Percentiles rank a stretch among this genome's conserved stretches.
phyloP scores from a whole-genome alignment of 345 rosid genomes.

The Linum lewisii region DNA sequence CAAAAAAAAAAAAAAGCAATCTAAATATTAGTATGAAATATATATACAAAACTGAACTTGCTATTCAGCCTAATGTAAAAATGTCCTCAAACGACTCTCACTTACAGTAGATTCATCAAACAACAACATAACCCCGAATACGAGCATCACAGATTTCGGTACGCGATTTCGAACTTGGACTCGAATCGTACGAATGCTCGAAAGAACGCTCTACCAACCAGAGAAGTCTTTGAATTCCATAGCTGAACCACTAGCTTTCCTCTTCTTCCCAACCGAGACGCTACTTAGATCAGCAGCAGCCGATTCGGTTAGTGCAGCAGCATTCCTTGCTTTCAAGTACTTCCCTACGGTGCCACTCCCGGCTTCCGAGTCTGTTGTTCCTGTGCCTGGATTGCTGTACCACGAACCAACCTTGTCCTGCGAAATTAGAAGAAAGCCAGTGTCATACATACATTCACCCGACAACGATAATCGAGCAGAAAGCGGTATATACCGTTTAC shows the following conservation, averaged over 20 bases:
- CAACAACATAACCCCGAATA: no score
- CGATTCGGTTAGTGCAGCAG: slow-evolving; percentile 18
- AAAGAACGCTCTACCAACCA: slow-evolving; percentile 32
- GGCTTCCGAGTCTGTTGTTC: slow-evolving; percentile 37
- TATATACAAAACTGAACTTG: no score
- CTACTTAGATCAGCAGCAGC: slow-evolving; percentile 25
- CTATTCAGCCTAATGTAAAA: no score
- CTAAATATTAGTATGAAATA: no score
- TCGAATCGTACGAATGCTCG: background rate
- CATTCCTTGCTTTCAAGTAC: slow-evolving; percentile 56
- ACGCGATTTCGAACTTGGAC: no score
- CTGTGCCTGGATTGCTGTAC: slow-evolving; percentile 85
- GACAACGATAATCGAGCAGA: no score
- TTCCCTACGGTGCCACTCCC: slow-evolving; percentile 67
- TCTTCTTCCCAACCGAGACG: slow-evolving; percentile 42
- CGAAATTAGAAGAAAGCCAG: slow-evolving; percentile 10
- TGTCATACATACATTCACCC: background rate
- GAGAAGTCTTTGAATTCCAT: slow-evolving; percentile 73
- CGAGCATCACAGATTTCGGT: no score
- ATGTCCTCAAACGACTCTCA: no score
- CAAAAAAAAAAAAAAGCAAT: no score
- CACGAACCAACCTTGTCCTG: slow-evolving; percentile 85
- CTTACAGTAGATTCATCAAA: no score
- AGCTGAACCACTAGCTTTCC: slow-evolving; percentile 40
- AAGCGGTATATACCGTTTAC: no score